Base-by-base conservation (phyloP, 1,284 basidiomycete species). In the Apiotrichum akiyoshidainum region DNA sequence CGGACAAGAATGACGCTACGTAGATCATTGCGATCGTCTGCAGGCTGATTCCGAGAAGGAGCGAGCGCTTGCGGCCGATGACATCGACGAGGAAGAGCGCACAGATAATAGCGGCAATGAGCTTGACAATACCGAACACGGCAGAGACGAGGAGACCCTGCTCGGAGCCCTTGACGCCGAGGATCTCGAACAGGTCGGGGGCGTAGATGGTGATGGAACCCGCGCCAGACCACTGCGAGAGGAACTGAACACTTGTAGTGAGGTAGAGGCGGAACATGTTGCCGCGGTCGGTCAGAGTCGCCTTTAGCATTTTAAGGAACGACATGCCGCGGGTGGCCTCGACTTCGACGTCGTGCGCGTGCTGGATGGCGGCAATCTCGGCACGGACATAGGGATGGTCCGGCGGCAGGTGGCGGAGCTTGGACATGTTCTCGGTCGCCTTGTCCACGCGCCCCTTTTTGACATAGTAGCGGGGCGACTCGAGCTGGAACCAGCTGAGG, bases 381-480 rank as follows among this genome's bases (percentile, higher is more conserved):
- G 52, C 41, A 31, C 52, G 49, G 22, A 69, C 52, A 58, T 61
- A 60, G 7, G 55, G 60, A 26, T 61, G 52, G 54, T 69, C 65
- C 8, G 47, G 49, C n/a, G 63, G 59, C 46, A 64, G 58, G 22
- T 58, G 58, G 21, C 66, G 58, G 39, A 70, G 51, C 31, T 62
- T 55, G 13, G 59, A 44, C 58, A 70, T 64, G 22, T 49, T 50
- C 16, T 58, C 41, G 17, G 59, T 59, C 13, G 65, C 68, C 35
- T 65, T 47, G 12, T 59, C 67, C 40, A 62, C 46, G 1, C 54
- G 39, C 19, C 64, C 68, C 5, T 56, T 53, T 58, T 63, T 67
- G 61, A 68, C 58, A 19, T 63, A 59, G 62, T 54, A 68, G 5
- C 68, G 62, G 13, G 67, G 67, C 17, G 54, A 59, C 47, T 62